Evolutionary conservation across 257 asterid genomes (phyloP).

Genomic region (Anisodus acutangulus): DNA sequence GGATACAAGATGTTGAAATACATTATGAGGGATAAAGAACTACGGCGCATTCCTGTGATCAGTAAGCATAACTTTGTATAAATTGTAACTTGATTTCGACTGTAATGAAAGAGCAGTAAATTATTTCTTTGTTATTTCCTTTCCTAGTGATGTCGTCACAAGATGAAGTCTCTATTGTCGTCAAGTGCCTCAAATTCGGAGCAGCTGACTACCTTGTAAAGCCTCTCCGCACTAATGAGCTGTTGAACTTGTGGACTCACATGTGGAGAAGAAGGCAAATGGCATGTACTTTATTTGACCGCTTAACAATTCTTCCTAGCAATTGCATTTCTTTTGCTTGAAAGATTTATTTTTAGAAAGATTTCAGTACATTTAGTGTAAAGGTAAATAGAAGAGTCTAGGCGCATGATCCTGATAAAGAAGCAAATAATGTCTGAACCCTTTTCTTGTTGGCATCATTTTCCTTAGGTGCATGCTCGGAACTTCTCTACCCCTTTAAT

Average conservation of each 20-base stretch:
- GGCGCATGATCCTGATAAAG: slow-evolving; percentile 20
- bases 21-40: slow-evolving; percentile 78
- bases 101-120: slow-evolving; percentile 1
- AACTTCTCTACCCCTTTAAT: not conserved
- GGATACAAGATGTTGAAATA: slow-evolving; percentile 74
- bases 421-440: not conserved
- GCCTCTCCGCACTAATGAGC: slow-evolving; percentile 93
- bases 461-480: slow-evolving; percentile 14
- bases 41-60: slow-evolving; percentile 87
- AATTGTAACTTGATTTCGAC: not conserved
- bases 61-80: slow-evolving; percentile 52
- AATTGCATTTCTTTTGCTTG: slow-evolving; percentile 20
- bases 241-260: slow-evolving; percentile 98
- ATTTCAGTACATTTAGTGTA: not conserved
- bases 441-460: slow-evolving; percentile 17
- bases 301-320: not conserved
- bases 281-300: slow-evolving; percentile 45
- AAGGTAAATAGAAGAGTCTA: not conserved
- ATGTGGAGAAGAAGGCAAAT: slow-evolving; percentile 98
- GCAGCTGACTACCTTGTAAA: slow-evolving; percentile 99
- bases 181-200: slow-evolving; percentile 89
- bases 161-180: slow-evolving; percentile 82
- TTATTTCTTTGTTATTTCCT: slow-evolving; percentile 17
- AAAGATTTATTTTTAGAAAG: not conserved
- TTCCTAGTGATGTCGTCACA: slow-evolving; percentile 92